Evolutionary conservation across 306 rosid genomes (phyloP), one percentile per base, ranked within the genome.

Genomic region (Glycine soja): DNA sequence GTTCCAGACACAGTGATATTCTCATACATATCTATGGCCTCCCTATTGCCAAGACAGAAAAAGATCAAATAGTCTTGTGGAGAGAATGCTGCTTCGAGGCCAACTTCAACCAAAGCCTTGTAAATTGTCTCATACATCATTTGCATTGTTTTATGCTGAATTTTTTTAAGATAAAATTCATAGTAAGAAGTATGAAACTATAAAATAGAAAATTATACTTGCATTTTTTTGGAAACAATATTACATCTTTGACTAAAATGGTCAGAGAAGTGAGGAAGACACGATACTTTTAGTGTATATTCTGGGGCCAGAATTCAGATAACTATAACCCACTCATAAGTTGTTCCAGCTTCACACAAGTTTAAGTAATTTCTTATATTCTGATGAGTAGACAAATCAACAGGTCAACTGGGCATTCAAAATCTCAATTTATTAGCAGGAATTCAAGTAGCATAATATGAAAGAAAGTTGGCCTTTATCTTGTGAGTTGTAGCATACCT

Each of bases 41-140:
- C 99, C 42, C 99, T 97, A 67, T 90, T 95, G 34, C 99, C 99
- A 66, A 95, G 98, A 80, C 99, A 95, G 88, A 90, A 95, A 82
- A 95, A 95, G 90, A 93, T 95, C 84, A 95, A 82, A 87, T 91
- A 95, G 84, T 95, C 99, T 83, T 92, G 96, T 10, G 98, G 99
- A 78, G 92, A 86, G 91, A 59, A 88, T 53, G 91, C 89, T 12
- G 71, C 89, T 72, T 93, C 98, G 57, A 95, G 98, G 79, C 98
- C 98, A 82, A 75, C 92, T 85, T 95, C 98, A 82, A 73, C 85
- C 84, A 95, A 89, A 30, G 98, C 97, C 88, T 90, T 92, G 86
- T 91, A 92, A 82, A 95, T 77, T 19, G 91, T 92, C 88, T 90
- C 94, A 64, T 95, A 95, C 99, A 95, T 95, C 97, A 91, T 95